phyloP scores from a whole-genome alignment of 306 rosid genomes.

The Citrullus mucosospermus region DNA sequence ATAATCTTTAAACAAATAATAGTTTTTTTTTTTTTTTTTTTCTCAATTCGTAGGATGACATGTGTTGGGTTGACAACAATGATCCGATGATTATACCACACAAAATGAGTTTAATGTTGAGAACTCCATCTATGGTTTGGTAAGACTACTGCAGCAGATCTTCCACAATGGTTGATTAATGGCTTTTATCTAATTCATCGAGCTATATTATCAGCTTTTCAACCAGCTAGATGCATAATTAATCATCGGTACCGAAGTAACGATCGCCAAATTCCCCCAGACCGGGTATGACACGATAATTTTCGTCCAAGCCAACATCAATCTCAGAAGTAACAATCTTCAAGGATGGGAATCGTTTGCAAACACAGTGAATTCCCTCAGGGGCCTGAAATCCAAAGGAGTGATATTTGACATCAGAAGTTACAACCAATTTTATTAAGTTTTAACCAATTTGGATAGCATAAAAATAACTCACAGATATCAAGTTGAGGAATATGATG shows the following conservation, averaged over 20 bases:
- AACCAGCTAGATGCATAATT: background rate
- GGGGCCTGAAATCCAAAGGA: constrained; percentile 53
- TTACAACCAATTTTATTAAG: background rate
- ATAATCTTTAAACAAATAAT: background rate
- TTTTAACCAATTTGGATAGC: background rate
- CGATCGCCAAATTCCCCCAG: constrained; percentile 95
- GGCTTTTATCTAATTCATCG: background rate
- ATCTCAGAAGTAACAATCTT: constrained; percentile 96
- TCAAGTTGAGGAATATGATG: constrained; percentile 84
- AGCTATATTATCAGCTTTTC: background rate
- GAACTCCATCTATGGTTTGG: background rate
- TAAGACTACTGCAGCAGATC: background rate
- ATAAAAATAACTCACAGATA: constrained; percentile 57
- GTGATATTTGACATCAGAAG: background rate
- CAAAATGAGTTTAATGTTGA: background rate
- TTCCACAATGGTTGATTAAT: background rate
- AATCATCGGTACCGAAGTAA: constrained; percentile 79
- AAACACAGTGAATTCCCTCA: constrained; percentile 89
- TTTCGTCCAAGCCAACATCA: constrained; percentile 63
- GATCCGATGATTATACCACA: background rate
- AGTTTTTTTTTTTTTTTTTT: background rate
- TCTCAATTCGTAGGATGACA: background rate
- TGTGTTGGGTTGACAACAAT: background rate
- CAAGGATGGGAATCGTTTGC: constrained; percentile 68
- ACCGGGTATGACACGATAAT: constrained; percentile 82